These are phyloP conservation scores for Sarcodon aspratus DNA, from an alignment of 768 basidiomycete species.

Conservation along the genomic window DNA sequence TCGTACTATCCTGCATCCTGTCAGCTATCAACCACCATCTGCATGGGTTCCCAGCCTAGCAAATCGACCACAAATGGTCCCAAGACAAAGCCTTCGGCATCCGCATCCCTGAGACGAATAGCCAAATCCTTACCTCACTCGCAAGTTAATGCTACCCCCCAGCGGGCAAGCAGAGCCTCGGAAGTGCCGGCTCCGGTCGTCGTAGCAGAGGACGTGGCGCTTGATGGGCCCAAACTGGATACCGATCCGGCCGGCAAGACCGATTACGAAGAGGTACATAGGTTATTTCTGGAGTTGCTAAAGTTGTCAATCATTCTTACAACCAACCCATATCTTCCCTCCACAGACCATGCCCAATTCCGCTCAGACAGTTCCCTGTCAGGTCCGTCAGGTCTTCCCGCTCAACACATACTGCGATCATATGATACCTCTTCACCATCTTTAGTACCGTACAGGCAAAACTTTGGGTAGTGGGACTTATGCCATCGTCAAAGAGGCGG, in stretches of 20 bases:
- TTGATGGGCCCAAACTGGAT: neutral
- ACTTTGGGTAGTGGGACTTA: constrained; percentile 89
- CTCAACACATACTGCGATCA: constrained; percentile 1
- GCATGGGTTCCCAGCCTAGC: too few species aligned
- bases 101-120: too few species aligned
- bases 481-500: constrained; percentile 91
- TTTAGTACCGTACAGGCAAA: constrained; percentile 77
- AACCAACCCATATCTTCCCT: too few species aligned
- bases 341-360: neutral
- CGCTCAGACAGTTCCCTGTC: neutral
- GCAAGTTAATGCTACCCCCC: too few species aligned
- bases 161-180: too few species aligned
- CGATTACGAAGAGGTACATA: neutral
- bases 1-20: too few species aligned
- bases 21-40: too few species aligned
- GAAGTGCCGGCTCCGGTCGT: too few species aligned
- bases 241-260: neutral
- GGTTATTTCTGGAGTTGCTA: neutral
- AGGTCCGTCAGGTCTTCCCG: neutral
- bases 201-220: neutral
- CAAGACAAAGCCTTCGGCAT: too few species aligned
- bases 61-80: too few species aligned
- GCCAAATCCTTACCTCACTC: too few species aligned
- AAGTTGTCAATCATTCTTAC: too few species aligned
- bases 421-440: neutral